Evolutionary conservation across 2,329 filamentous ascomycete genomes (phyloP).

Genomic region (Coniochaeta prunicola): DNA sequence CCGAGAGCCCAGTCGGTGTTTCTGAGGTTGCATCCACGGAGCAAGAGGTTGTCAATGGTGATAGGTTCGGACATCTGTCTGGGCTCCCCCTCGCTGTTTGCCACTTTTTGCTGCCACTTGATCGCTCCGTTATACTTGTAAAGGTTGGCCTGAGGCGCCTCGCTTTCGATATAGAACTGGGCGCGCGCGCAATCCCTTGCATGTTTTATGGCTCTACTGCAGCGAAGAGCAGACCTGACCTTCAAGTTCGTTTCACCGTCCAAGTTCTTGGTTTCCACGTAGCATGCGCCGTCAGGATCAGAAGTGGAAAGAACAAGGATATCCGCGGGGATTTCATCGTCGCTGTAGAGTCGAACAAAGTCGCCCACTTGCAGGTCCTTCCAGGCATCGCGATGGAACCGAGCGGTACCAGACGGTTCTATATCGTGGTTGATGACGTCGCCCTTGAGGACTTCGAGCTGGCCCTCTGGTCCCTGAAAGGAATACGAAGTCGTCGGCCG

Average conservation of each 20-base stretch:
- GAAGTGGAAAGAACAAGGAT: constrained; percentile 89
- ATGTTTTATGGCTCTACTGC: constrained; percentile 74
- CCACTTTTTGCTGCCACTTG: constrained; percentile 72
- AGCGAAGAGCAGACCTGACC: constrained; percentile 83
- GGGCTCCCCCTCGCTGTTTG: constrained; percentile 52
- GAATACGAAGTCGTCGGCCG: constrained; percentile 24
- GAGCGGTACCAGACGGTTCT: constrained; percentile 59
- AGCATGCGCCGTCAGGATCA: constrained; percentile 89
- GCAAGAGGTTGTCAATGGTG: constrained; percentile 87
- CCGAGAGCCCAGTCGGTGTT: constrained; percentile 97
- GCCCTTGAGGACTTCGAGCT: constrained; percentile 38
- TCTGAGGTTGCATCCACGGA: constrained; percentile 86
- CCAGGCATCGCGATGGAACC: constrained; percentile 91
- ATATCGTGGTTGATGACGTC: constrained; percentile 67
- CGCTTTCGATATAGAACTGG: constrained; percentile 83
- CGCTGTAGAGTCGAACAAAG: constrained; percentile 92
- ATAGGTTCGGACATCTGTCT: constrained; percentile 87
- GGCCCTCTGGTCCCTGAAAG: constrained; percentile 27
- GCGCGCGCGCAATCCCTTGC: constrained; percentile 87
- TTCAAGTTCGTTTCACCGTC: constrained; percentile 98
- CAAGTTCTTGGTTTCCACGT: constrained; percentile 96
- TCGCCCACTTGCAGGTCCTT: constrained; percentile 94
- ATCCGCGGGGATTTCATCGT: constrained; percentile 92
- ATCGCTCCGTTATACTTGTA: constrained; percentile 92
- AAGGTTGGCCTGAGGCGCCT: constrained; percentile 84